phyloP scores from a whole-genome alignment of 2,329 filamentous ascomycete species.

The Scedosporium boydii region DNA sequence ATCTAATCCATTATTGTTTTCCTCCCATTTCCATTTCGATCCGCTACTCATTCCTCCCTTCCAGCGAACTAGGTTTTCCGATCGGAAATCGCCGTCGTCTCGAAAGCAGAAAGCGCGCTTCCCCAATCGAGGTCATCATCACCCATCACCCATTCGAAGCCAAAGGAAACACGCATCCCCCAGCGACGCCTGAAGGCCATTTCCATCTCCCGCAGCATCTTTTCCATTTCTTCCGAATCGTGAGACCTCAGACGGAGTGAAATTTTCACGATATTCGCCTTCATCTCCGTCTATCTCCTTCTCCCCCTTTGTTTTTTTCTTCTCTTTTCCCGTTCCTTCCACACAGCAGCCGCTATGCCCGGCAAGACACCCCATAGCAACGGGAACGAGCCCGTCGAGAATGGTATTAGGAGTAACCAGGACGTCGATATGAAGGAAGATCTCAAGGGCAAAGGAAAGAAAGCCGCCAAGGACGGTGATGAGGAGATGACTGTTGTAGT shows the following conservation, averaged over 20 bases:
- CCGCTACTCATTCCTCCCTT: not conserved
- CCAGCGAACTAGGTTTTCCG: not conserved
- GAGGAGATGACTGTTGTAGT: conserved; percentile 78
- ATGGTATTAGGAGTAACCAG: conserved; percentile 43
- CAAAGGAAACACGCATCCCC: not conserved
- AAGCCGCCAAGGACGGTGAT: conserved; percentile 55
- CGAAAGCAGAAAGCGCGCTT: not conserved
- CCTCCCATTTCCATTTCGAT: not conserved
- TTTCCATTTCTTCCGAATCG: not conserved
- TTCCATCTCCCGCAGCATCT: not conserved
- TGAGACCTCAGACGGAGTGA: not conserved
- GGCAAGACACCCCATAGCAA: conserved; percentile 65
- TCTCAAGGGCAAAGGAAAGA: conserved; percentile 58
- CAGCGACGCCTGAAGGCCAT: not conserved
- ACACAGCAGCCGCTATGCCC: conserved; percentile 39
- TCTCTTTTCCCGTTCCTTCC: not conserved
- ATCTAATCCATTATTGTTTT: not conserved
- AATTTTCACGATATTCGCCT: not conserved
- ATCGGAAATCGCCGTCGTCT: not conserved
- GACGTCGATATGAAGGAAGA: conserved; percentile 66
- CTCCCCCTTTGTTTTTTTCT: not conserved
- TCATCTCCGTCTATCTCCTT: not conserved
- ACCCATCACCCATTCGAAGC: not conserved
- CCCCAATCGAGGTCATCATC: not conserved
- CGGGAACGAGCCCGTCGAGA: conserved; percentile 60